Base-by-base conservation (phyloP, 768 basidiomycete species). In the Tricholoma terreum region DNA sequence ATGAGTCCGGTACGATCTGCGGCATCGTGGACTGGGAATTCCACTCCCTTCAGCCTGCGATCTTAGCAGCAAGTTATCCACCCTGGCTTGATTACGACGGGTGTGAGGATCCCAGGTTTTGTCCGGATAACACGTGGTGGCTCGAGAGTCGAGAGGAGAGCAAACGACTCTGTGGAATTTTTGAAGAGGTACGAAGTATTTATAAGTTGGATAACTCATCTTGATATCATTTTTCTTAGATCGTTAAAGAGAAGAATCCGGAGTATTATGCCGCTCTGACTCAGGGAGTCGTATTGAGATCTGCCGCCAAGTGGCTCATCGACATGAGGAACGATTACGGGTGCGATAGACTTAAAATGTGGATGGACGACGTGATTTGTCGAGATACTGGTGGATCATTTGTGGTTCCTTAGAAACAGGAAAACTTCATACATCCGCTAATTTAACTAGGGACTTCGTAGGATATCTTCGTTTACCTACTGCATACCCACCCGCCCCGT, bases 181-280 rank as follows among this genome's bases (percentile, higher is more conserved):
- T 55, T 46, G 40, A 45, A 40, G 15, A 55, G 54, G 54, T 58
- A 38, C 24, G 35, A 50, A 34, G 31, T 49, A 6, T 15, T 56
- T 9, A n/a, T 21, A 38, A 38, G 36, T 38, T 38, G 36, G 36
- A 38, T 14, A 38, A 14, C 36, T 38, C 12, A 38, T 7, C 36
- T 1, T 38, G 12, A 38, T 1, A 15, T 14, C 12, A 38, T 38
- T 38, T 1, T 38, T 38, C 10, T 1, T 33, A 59, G 58, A 55
- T 59, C 11, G 50, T 59, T 3, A 52, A 52, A 27, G 36, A 30
- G 14, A 14, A 24, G 46, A 54, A 45, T 15, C 22, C 24, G 6
- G 58, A 59, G 19, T 59, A 55, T 35, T 55, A 40, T 33, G 35
- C 38, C 19, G 58, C 54, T 15, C 54, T 59, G n/a, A 50, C 55